These are phyloP conservation scores for Pseudonitzschia delicatissima DNA, from an alignment of 108 stramenopile genomes.

Conservation along the genomic window DNA sequence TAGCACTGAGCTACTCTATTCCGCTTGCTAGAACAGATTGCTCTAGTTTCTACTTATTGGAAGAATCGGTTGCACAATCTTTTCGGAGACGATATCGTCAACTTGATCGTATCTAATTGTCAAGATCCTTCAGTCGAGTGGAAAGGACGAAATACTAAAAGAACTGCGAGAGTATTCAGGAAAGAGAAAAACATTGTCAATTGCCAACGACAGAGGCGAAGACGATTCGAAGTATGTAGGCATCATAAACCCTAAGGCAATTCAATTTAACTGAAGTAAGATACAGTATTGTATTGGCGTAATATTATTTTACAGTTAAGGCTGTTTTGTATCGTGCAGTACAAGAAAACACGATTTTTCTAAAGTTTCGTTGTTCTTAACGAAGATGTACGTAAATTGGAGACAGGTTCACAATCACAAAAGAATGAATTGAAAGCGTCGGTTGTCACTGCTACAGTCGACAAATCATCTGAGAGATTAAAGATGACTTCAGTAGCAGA, in stretches of 20 bases:
- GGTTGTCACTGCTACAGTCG: neutral
- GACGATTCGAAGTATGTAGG: neutral
- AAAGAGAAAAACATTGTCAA: neutral
- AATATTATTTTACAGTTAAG: no score
- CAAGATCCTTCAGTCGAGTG: neutral
- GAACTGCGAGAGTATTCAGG: neutral
- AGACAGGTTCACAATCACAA: no score
- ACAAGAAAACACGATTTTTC: no score
- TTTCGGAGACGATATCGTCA: neutral
- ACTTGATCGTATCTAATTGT: neutral
- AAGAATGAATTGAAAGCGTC: neutral
- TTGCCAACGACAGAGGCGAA: neutral
- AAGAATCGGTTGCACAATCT: neutral
- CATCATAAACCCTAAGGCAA: neutral
- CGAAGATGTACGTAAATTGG: no score
- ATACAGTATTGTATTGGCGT: no score
- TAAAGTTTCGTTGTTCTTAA: no score
- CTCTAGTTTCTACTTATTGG: constrained; percentile 5
- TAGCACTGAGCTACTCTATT: neutral
- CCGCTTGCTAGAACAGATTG: neutral
- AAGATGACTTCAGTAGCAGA: neutral
- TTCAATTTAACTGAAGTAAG: neutral
- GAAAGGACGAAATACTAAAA: neutral
- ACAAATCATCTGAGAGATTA: neutral
- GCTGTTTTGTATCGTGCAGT: no score